phyloP scores from a whole-genome alignment of 306 rosid species.

The Castanospermum australe region DNA sequence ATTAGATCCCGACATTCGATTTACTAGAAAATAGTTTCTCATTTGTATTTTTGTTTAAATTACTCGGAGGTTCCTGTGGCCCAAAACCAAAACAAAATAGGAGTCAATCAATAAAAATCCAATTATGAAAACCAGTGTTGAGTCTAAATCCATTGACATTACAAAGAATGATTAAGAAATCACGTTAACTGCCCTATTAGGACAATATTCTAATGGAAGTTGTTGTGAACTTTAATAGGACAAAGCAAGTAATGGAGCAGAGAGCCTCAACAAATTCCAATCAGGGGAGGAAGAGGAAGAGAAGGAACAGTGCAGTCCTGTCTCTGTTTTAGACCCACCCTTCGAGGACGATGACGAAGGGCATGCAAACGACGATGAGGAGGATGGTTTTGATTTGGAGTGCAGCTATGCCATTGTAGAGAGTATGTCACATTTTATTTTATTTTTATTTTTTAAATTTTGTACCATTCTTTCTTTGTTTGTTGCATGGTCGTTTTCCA shows the following conservation, averaged over 20 bases:
- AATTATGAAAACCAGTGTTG: constrained; percentile 1
- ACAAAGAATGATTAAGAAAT: background rate
- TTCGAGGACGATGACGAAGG: constrained; percentile 69
- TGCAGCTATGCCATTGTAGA: constrained; percentile 83
- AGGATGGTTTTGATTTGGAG: constrained; percentile 54
- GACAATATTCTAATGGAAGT: background rate
- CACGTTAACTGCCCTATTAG: background rate
- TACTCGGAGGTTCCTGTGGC: background rate
- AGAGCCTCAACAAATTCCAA: constrained; percentile 37
- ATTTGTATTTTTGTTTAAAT: constrained; percentile 21
- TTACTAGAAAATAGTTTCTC: constrained; percentile 17
- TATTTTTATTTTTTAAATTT: constrained; percentile 36
- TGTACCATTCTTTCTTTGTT: constrained; percentile 35
- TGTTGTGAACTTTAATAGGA: constrained; percentile 39
- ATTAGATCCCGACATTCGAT: constrained; percentile 27
- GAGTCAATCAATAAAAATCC: constrained; percentile 38
- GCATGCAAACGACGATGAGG: constrained; percentile 40
- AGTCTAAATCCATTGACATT: constrained; percentile 12
- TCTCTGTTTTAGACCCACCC: constrained; percentile 90
- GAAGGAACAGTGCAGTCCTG: constrained; percentile 94
- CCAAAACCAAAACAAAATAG: background rate
- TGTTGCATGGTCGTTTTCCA: constrained; percentile 50
- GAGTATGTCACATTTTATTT: constrained; percentile 68
- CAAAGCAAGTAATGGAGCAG: constrained; percentile 34
- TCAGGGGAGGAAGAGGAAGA: constrained; percentile 70